A percentile compares a stretch with the other conserved stretches of the same genome.
These are phyloP conservation scores for Mortierella sp. DNA, from an alignment of 371 early-diverging fungal species.

Conservation along the genomic window DNA sequence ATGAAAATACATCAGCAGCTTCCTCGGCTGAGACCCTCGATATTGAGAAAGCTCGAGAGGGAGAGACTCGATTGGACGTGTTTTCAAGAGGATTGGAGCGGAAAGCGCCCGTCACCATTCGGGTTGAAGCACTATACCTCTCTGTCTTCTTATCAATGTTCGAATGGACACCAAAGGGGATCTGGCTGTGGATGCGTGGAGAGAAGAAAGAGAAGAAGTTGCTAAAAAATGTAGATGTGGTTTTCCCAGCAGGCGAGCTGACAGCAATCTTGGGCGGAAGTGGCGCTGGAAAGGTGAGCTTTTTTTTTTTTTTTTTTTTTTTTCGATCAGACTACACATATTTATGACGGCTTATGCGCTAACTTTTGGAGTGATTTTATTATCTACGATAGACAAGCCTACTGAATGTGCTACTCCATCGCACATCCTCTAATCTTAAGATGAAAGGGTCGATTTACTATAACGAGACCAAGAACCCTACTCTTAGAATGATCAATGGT, in stretches of 20 bases:
- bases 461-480: slow-evolving; percentile 44
- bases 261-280: slow-evolving; percentile 72
- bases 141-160: slow-evolving; percentile 32
- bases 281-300: slow-evolving; percentile 68
- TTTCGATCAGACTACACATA: not conserved
- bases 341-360: not conserved
- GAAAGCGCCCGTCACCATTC: slow-evolving; percentile 35
- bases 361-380: not conserved
- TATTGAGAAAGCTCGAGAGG: slow-evolving; percentile 18
- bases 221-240: slow-evolving; percentile 56
- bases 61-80: slow-evolving; percentile 43
- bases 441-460: slow-evolving; percentile 35
- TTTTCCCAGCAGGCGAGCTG: slow-evolving; percentile 62
- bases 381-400: slow-evolving; percentile 57
- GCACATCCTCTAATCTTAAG: slow-evolving; percentile 18
- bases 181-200: slow-evolving; percentile 13
- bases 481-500: slow-evolving; percentile 29
- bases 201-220: slow-evolving; percentile 32
- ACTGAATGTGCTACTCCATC: slow-evolving; percentile 55
- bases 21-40: slow-evolving; percentile 16
- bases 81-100: slow-evolving; percentile 34
- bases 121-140: slow-evolving; percentile 26
- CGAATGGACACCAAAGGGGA: slow-evolving; percentile 28
- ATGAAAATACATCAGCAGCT: not conserved
- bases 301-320: not conserved